These are phyloP conservation scores for Cryptosporidium parvum DNA, from an alignment of 169 alveolate species.

Conservation along the genomic window DNA sequence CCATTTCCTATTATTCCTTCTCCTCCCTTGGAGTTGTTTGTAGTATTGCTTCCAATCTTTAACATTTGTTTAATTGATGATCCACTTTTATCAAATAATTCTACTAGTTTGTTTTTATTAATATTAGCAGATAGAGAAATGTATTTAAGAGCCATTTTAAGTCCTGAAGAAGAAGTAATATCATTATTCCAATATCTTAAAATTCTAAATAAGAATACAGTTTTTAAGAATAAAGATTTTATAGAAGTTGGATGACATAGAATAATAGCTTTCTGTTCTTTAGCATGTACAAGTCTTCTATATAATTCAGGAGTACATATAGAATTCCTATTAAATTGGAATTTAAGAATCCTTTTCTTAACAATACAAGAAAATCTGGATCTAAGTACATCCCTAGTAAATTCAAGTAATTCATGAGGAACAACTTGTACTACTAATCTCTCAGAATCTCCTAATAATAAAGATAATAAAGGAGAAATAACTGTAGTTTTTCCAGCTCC, in stretches of 20 bases:
- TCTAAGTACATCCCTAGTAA: slow-evolving; percentile 87
- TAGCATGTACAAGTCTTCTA: slow-evolving; percentile 87
- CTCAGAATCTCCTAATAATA: slow-evolving; percentile 86
- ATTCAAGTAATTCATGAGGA: slow-evolving; percentile 89
- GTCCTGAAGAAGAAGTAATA: slow-evolving; percentile 20
- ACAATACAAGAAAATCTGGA: slow-evolving; percentile 88
- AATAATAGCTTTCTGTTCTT: slow-evolving; percentile 87
- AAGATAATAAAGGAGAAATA: slow-evolving; percentile 85
- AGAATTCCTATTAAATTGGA: slow-evolving; percentile 85
- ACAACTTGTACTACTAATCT: slow-evolving; percentile 83
- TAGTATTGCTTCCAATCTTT: not conserved
- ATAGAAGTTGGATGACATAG: slow-evolving; percentile 90
- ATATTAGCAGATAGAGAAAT: slow-evolving; percentile 25
- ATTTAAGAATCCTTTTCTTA: slow-evolving; percentile 85
- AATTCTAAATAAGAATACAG: slow-evolving; percentile 82
- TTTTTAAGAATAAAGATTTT: slow-evolving; percentile 88
- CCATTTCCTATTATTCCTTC: too few species aligned
- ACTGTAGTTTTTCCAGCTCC: slow-evolving; percentile 95
- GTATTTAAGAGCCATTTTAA: slow-evolving; percentile 50
- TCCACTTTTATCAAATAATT: not conserved
- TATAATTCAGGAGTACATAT: slow-evolving; percentile 85
- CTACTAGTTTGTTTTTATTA: slow-evolving; percentile 4
- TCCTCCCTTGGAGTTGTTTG: too few species aligned
- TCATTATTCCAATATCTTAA: slow-evolving; percentile 65
- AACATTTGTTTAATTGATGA: slow-evolving; percentile 16